phyloP scores from a whole-genome alignment of 176 grass and related monocot species.

The Cenchrus americanus region DNA sequence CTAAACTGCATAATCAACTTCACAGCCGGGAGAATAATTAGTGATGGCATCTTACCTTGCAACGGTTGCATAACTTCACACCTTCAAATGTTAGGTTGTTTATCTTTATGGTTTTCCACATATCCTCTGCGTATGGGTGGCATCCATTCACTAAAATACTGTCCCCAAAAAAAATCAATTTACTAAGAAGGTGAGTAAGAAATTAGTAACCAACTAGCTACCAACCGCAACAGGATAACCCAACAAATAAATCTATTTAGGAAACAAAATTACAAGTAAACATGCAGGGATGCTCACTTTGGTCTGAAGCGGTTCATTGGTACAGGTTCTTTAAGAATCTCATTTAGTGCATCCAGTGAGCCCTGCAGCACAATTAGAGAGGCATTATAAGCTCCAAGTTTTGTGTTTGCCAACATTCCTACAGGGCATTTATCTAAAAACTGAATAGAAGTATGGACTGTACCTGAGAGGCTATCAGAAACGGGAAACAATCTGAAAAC shows the following conservation, averaged over 20 bases:
- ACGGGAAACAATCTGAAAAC: conserved; percentile 76
- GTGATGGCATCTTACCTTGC: conserved; percentile 62
- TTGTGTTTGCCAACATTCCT: conserved; percentile 8
- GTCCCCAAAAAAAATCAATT: conserved; percentile 13
- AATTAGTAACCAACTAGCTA: neutral
- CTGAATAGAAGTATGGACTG: neutral
- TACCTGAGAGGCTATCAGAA: conserved; percentile 81
- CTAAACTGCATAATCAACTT: neutral
- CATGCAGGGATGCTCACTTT: conserved; percentile 57
- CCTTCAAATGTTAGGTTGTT: conserved; percentile 79
- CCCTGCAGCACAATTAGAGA: conserved; percentile 48
- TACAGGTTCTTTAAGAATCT: conserved; percentile 76
- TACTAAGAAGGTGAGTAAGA: conserved; percentile 13
- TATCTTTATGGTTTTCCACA: conserved; percentile 89
- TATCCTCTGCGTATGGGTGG: conserved; percentile 77
- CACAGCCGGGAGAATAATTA: neutral
- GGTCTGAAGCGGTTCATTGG: conserved; percentile 85
- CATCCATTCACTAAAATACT: conserved; percentile 97
- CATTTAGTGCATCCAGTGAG: conserved; percentile 80
- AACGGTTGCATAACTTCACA: conserved; percentile 79
- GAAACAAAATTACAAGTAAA: neutral
- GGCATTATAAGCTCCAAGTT: conserved; percentile 22
- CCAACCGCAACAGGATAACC: conserved; percentile 2
- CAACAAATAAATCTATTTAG: neutral
- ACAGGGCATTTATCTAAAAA: neutral